These are phyloP conservation scores for Pestalotiopsis sp. DNA, from an alignment of 2,329 filamentous ascomycete genomes.

Conservation along the genomic window DNA sequence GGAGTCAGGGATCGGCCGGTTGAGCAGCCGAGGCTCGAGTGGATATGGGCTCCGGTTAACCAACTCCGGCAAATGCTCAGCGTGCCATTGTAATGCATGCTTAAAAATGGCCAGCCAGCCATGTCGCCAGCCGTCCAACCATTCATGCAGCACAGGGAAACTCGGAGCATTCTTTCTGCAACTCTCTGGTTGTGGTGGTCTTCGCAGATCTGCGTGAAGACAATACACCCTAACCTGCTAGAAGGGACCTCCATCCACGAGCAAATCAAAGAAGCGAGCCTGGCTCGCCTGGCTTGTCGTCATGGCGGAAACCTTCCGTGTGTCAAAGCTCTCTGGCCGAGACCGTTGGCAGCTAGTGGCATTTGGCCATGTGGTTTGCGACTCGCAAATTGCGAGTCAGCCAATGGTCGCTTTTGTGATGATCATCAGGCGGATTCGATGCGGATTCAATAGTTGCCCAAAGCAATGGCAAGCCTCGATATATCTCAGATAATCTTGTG, in stretches of 20 bases:
- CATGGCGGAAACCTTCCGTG: not conserved
- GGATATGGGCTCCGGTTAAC: not conserved
- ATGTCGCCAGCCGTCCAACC: not conserved
- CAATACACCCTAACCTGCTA: not conserved
- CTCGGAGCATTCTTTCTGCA: not conserved
- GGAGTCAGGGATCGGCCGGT: not conserved
- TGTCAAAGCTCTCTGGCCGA: not conserved
- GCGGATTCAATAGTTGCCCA: not conserved
- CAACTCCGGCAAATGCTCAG: not conserved
- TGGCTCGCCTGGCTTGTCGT: not conserved
- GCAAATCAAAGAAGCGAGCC: not conserved
- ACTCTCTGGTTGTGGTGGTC: not conserved
- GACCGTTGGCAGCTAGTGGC: not conserved
- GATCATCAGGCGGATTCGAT: not conserved
- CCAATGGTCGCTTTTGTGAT: not conserved
- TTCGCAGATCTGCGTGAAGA: not conserved
- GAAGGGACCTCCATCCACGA: not conserved
- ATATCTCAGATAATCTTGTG: not conserved
- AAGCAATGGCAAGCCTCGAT: not conserved
- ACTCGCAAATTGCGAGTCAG: not conserved
- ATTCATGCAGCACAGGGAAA: not conserved
- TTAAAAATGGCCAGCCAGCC: not conserved
- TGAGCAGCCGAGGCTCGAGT: not conserved
- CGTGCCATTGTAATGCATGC: not conserved
- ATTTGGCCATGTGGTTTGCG: not conserved